Base-by-base conservation (phyloP, 2,329 filamentous ascomycete species). In the Aureobasidium namibiae region DNA sequence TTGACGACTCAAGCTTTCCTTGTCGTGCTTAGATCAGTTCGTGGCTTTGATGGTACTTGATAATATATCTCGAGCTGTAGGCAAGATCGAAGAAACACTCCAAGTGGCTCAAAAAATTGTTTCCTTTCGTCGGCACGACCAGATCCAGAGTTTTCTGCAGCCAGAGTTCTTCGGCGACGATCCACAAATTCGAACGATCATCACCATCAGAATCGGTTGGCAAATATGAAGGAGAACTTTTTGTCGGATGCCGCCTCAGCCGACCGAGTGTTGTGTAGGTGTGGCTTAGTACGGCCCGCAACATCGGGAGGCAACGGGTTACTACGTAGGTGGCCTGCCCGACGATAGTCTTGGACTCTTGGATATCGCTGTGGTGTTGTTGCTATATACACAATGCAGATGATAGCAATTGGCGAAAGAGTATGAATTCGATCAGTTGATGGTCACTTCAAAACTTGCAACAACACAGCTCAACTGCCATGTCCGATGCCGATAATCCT, bases 291-390 rank as follows among this genome's bases (percentile, higher is more conserved):
- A 29, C 53, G 53, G 50, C 23, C 53, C 53, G 41, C 53, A 38
- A 13, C 23, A 33, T 56, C 52, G 52, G 52, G 26, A 21, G n/a
- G 26, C 50, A 56, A 56, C 52, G 52, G 52, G 26, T 23, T 29
- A 16, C 53, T 56, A 56, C 53, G 53, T 56, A 56, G 29, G 52
- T 56, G 52, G 52, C 29, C 26, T 56, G 10, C 18, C 26, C 34
- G 23, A 53, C 13, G 26, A 8, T 31, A 31, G 31, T 33, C 36
- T n/a, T n/a, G n/a, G n/a, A n/a, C n/a, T n/a, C n/a, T n/a, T n/a
- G n/a, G n/a, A n/a, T n/a, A n/a, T n/a, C n/a, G n/a, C n/a, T n/a
- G n/a, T n/a, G 44, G 3, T 9, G n/a, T 41, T 53, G 36, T 23
- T n/a, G n/a, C n/a, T n/a, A n/a, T n/a, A n/a, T n/a, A n/a, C n/a